Percentiles rank a stretch among this genome's conserved stretches.
These are phyloP conservation scores for Colletotrichum lentis DNA, from an alignment of 2,329 filamentous ascomycete species.

Conservation along the genomic window DNA sequence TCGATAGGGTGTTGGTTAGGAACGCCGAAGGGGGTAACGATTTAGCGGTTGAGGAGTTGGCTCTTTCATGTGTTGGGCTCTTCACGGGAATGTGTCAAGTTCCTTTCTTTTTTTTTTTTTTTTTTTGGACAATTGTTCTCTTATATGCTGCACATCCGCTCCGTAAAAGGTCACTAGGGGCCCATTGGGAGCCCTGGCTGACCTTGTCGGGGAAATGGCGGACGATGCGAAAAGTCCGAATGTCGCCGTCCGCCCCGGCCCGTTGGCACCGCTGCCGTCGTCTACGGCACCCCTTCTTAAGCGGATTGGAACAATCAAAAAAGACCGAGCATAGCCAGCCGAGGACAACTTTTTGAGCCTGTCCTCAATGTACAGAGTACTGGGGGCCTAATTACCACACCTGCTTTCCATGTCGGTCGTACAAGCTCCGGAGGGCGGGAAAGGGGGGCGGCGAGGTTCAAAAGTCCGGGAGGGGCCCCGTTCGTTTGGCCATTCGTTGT, in stretches of 20 bases:
- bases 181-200: neutral
- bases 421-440: neutral
- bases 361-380: too few species aligned
- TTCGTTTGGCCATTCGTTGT: neutral
- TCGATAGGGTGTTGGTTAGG: neutral
- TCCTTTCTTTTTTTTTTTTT: neutral
- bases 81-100: neutral
- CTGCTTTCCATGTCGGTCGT: neutral
- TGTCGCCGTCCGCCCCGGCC: neutral
- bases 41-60: too few species aligned
- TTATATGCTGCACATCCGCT: neutral
- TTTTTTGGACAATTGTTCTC: neutral
- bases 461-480: slow-evolving; percentile 1
- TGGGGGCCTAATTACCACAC: too few species aligned
- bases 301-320: neutral
- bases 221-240: slow-evolving; percentile 27
- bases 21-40: too few species aligned
- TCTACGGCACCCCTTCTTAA: neutral
- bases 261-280: neutral
- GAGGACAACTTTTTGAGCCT: too few species aligned
- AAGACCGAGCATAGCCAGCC: neutral
- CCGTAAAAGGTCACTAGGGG: neutral
- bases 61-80: too few species aligned
- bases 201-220: slow-evolving; percentile 22
- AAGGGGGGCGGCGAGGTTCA: neutral